Conservation (phyloP, 1,284 basidiomycete genomes). For the Melampsora americana region DNA sequence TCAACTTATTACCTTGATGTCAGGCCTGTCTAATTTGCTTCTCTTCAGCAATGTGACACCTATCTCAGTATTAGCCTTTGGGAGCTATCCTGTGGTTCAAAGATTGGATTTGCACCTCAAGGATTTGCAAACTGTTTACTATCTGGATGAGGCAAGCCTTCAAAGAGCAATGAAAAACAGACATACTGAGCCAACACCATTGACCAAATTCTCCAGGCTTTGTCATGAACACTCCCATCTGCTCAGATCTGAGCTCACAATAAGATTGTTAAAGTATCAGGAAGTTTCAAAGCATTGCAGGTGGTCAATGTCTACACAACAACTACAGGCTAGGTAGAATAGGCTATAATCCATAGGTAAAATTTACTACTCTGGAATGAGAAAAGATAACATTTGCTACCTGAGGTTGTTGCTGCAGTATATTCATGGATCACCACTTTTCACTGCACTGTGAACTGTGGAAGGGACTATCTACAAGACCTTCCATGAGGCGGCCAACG, state of each 20-base stretch:
- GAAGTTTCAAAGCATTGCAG: constrained; percentile 9
- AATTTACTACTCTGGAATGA: not conserved
- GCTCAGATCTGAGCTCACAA: too few species aligned
- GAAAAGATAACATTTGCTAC: not conserved
- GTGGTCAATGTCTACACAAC: constrained; percentile 46
- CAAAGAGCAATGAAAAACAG: not conserved
- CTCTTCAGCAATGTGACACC: not conserved
- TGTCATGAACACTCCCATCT: not conserved
- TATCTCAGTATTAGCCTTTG: not conserved
- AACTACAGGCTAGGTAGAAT: too few species aligned
- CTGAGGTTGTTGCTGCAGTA: not conserved
- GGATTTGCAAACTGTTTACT: constrained; percentile 9
- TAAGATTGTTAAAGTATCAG: not conserved
- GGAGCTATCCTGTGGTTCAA: not conserved
- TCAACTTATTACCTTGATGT: constrained; percentile 47
- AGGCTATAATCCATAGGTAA: constrained; percentile 47
- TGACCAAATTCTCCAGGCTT: not conserved
- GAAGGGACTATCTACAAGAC: not conserved
- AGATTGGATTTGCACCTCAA: constrained; percentile 1
- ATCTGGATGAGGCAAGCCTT: not conserved
- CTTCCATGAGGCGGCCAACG: not conserved
- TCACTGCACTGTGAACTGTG: not conserved
- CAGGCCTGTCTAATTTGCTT: constrained; percentile 54
- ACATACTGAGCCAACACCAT: not conserved
- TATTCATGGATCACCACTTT: not conserved